A percentile compares a stretch with the other conserved stretches of the same genome.
Conservation (phyloP, 805 yeast genomes). For the Zygosaccharomyces lentus region DNA sequence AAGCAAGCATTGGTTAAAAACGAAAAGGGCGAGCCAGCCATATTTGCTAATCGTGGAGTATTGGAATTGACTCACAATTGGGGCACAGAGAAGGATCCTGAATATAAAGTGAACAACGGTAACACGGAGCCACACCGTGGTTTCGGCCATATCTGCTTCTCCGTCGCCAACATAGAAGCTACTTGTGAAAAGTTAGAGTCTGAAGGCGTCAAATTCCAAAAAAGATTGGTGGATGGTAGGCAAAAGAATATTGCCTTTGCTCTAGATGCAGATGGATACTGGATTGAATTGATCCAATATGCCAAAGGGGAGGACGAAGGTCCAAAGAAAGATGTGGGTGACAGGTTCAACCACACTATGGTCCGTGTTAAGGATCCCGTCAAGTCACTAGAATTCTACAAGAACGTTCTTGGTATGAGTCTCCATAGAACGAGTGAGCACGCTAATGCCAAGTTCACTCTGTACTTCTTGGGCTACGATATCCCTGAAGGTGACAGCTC, state of each 20-base stretch:
- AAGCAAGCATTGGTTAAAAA: slow-evolving; percentile 32
- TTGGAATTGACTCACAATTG: slow-evolving; percentile 80
- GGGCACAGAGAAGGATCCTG: slow-evolving; percentile 58
- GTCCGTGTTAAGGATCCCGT: slow-evolving; percentile 83
- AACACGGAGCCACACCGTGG: slow-evolving; percentile 83
- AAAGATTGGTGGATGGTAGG: slow-evolving; percentile 83
- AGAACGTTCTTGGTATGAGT: slow-evolving; percentile 75
- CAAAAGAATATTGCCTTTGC: slow-evolving; percentile 92
- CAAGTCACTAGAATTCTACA: slow-evolving; percentile 72
- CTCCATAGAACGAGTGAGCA: slow-evolving; percentile 52
- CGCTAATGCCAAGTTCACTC: slow-evolving; percentile 71
- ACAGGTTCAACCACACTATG: slow-evolving; percentile 81
- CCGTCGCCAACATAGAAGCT: slow-evolving; percentile 72
- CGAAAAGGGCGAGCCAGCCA: slow-evolving; percentile 38
- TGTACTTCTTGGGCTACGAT: slow-evolving; percentile 78
- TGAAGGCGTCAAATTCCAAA: slow-evolving; percentile 70
- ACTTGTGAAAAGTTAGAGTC: slow-evolving; percentile 56
- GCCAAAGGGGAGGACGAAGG: slow-evolving; percentile 17
- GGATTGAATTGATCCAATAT: slow-evolving; percentile 85
- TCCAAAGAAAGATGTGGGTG: slow-evolving; percentile 20
- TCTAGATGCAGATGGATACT: slow-evolving; percentile 92
- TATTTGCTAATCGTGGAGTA: slow-evolving; percentile 48
- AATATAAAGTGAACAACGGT: slow-evolving; percentile 67
- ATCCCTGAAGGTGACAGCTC: slow-evolving; percentile 39
- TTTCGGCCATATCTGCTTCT: slow-evolving; percentile 88